Evolutionary conservation across 192 early-diverging fungal species (phyloP).

Genomic region (Backusella liffmaniae): DNA sequence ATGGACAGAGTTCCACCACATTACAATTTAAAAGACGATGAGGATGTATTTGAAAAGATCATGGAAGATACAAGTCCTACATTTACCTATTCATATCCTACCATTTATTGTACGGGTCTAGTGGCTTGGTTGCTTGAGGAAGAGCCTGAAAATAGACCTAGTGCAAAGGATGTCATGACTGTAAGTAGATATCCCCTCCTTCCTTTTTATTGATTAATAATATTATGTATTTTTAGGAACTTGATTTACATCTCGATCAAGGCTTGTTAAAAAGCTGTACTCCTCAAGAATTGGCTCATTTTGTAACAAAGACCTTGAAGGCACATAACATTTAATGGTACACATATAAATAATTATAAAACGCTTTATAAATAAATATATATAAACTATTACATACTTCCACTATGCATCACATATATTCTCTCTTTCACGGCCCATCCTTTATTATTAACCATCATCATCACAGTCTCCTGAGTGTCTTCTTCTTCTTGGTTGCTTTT

Average conservation of each 20-base stretch:
- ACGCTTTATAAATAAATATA: not conserved
- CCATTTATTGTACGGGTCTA: slow-evolving; percentile 27
- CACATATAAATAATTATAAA: not conserved
- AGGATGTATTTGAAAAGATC: slow-evolving; percentile 20
- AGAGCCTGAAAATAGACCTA: slow-evolving; percentile 26
- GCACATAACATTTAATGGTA: slow-evolving; percentile 1
- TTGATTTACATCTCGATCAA: slow-evolving; percentile 30
- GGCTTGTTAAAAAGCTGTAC: slow-evolving; percentile 22
- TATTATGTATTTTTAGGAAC: slow-evolving; percentile 17
- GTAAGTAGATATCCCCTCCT: slow-evolving; percentile 1
- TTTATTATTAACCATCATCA: not conserved
- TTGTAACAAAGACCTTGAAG: slow-evolving; percentile 20
- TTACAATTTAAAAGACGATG: slow-evolving; percentile 27
- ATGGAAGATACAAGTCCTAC: slow-evolving; percentile 31
- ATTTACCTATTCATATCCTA: slow-evolving; percentile 32
- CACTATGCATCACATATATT: not conserved
- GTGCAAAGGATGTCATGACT: slow-evolving; percentile 27
- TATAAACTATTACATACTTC: not conserved
- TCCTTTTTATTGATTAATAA: not conserved
- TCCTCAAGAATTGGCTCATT: slow-evolving; percentile 22
- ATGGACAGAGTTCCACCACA: slow-evolving; percentile 43
- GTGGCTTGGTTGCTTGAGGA: slow-evolving; percentile 37
- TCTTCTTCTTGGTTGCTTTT: not conserved
- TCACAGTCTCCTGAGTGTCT: not conserved
- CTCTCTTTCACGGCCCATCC: too few relatives aligned